Conservation (phyloP, 2,329 filamentous ascomycete genomes). For the Colletotrichum zoysiae region DNA sequence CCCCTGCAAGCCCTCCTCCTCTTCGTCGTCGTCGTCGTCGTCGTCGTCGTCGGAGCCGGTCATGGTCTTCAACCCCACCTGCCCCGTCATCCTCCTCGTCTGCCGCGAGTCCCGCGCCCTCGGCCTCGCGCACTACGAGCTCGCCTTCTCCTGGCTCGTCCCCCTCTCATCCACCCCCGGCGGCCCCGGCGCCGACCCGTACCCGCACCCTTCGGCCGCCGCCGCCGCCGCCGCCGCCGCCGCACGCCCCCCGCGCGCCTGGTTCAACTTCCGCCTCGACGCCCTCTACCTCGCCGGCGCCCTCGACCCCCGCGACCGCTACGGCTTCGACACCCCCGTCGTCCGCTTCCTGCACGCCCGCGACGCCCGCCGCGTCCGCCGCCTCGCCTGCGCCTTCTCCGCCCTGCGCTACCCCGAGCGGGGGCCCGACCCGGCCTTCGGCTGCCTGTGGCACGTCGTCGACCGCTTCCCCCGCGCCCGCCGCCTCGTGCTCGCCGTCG, state of each 20-base stretch:
- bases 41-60: constrained; percentile 30
- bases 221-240: constrained; percentile 44
- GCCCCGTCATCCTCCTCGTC: constrained; percentile 60
- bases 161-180: constrained; percentile 54
- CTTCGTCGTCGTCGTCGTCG: constrained; percentile 35
- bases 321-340: constrained; percentile 63
- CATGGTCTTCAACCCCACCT: constrained; percentile 44
- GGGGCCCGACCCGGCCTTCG: constrained; percentile 60
- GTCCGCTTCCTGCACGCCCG: constrained; percentile 60
- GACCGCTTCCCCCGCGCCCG: constrained; percentile 56
- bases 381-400: constrained; percentile 58
- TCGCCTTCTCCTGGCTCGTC: constrained; percentile 61
- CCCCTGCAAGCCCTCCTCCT: constrained; percentile 37
- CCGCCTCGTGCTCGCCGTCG: constrained; percentile 57
- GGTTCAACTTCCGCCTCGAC: constrained; percentile 63
- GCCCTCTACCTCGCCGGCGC: constrained; percentile 62
- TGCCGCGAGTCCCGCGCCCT: constrained; percentile 58
- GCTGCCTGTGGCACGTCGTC: constrained; percentile 61
- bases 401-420: constrained; percentile 59
- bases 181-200: constrained; percentile 49
- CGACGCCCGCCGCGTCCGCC: constrained; percentile 58
- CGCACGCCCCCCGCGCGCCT: constrained; percentile 54
- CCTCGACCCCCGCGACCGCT: constrained; percentile 60
- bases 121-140: constrained; percentile 59
- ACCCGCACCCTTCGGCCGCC: constrained; percentile 49